Percentiles rank a stretch among this genome's conserved stretches.
Conservation (phyloP, 2,329 filamentous ascomycete species). For the Fusarium siculi region DNA sequence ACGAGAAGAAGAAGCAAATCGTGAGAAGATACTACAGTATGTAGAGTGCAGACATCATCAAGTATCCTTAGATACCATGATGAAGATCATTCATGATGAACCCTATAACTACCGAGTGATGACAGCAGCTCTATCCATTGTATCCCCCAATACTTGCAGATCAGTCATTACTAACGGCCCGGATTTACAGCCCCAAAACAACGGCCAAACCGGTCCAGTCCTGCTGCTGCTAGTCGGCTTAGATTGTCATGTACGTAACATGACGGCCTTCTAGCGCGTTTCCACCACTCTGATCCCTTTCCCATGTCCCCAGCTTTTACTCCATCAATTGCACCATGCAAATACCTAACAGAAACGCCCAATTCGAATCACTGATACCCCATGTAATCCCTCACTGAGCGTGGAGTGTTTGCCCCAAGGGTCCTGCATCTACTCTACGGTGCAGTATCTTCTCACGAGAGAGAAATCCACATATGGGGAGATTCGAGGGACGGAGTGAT, state of each 20-base stretch:
- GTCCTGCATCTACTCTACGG: background rate
- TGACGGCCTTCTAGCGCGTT: slow-evolving; percentile 32
- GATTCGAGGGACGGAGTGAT: slow-evolving; percentile 6
- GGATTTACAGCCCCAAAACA: slow-evolving; percentile 25
- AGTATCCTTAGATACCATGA: slow-evolving; percentile 6
- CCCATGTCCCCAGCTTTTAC: slow-evolving; percentile 27
- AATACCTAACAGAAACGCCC: slow-evolving; percentile 24
- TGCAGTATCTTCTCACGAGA: background rate
- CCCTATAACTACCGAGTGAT: background rate
- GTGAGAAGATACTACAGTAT: background rate
- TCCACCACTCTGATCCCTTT: slow-evolving; percentile 5
- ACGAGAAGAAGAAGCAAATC: background rate
- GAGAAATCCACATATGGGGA: background rate
- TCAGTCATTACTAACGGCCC: slow-evolving; percentile 32
- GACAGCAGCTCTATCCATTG: background rate
- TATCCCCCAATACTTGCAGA: background rate
- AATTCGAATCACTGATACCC: background rate
- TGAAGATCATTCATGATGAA: slow-evolving; percentile 19
- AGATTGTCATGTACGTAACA: slow-evolving; percentile 38
- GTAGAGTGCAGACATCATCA: background rate
- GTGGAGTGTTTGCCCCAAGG: background rate
- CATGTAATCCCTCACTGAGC: background rate
- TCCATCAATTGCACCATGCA: slow-evolving; percentile 27
- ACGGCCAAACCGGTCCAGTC: slow-evolving; percentile 27
- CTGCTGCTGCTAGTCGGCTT: background rate